Percentiles rank a stretch among this genome's conserved stretches.
phyloP scores from a whole-genome alignment of 2,329 filamentous ascomycete genomes.

The Aspergillus melleus region DNA sequence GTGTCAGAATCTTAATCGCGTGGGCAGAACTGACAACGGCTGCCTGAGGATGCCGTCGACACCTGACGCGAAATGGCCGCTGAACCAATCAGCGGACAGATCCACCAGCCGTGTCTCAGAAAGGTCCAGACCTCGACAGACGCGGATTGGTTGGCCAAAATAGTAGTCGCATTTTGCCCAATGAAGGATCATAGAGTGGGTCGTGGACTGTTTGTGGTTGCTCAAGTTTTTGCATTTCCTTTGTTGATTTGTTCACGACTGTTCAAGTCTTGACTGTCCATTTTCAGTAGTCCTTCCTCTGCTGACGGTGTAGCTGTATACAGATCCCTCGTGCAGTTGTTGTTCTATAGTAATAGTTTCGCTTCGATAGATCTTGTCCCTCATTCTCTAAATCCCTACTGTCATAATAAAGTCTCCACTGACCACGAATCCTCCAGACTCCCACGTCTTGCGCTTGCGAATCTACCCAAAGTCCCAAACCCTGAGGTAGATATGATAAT shows the following conservation, averaged over 20 bases:
- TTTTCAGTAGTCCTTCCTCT: too few relatives aligned
- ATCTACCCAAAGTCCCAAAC: neutral
- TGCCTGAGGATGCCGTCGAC: neutral
- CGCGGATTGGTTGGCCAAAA: conserved; percentile 15
- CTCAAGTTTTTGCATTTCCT: conserved; percentile 1
- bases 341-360: too few relatives aligned
- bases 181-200: conserved; percentile 1
- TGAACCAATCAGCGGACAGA: neutral
- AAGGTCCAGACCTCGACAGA: conserved; percentile 16
- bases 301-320: too few relatives aligned
- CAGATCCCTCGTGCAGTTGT: too few relatives aligned
- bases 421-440: neutral
- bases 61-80: neutral
- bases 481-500: neutral
- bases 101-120: conserved; percentile 5
- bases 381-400: too few relatives aligned
- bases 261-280: too few relatives aligned
- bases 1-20: neutral
- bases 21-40: neutral
- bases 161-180: conserved; percentile 10
- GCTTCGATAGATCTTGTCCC: too few relatives aligned
- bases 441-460: conserved; percentile 1
- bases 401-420: neutral
- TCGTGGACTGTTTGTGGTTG: conserved; percentile 6
- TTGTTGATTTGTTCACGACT: too few relatives aligned